Percentiles rank a stretch among this genome's conserved stretches.
Evolutionary conservation across 129 eudicot species (phyloP).

Genomic region (Lactuca sativa): DNA sequence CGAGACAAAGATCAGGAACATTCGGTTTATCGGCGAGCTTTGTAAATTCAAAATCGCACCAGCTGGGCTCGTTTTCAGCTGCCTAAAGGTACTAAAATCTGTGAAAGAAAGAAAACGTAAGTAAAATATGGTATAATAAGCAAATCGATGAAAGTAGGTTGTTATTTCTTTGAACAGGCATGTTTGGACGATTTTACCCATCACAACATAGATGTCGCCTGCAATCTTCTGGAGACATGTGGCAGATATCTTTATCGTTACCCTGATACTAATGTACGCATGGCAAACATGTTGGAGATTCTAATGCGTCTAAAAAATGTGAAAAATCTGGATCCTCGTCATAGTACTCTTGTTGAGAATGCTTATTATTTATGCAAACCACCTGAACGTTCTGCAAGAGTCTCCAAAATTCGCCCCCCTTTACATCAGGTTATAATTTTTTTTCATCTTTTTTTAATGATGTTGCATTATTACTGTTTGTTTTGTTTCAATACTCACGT

Average conservation of each 20-base stretch:
- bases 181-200: constrained; percentile 95
- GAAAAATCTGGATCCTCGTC: constrained; percentile 95
- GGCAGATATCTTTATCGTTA: constrained; percentile 94
- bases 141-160: neutral
- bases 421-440: too few species aligned
- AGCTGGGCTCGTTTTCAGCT: constrained; percentile 82
- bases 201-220: constrained; percentile 97
- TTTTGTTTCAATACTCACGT: constrained; percentile 16
- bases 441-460: too few species aligned
- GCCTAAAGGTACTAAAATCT: constrained; percentile 66
- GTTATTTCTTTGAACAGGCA: constrained; percentile 48
- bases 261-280: constrained; percentile 87
- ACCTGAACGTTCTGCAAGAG: constrained; percentile 94
- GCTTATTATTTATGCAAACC: constrained; percentile 97
- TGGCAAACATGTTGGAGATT: constrained; percentile 97
- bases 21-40: constrained; percentile 94
- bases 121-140: too few species aligned
- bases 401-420: constrained; percentile 94
- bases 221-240: constrained; percentile 98
- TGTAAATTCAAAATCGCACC: constrained; percentile 94
- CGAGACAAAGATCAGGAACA: constrained; percentile 90
- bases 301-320: constrained; percentile 94
- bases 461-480: too few species aligned
- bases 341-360: constrained; percentile 94
- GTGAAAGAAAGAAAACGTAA: too few species aligned